Base-by-base conservation (phyloP, 306 rosid species). In the Gleditsia sinensis region DNA sequence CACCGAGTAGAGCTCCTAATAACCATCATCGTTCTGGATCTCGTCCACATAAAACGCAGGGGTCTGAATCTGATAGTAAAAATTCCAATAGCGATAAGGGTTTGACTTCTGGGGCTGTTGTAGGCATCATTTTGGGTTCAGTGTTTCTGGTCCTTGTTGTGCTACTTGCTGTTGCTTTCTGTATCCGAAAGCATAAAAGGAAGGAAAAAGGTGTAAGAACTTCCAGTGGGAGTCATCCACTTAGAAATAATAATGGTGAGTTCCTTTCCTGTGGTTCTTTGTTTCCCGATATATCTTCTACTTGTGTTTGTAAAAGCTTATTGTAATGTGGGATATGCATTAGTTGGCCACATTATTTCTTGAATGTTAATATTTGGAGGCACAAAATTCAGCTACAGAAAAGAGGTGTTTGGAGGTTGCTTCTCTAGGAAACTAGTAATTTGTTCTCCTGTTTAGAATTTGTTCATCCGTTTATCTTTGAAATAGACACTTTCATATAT, bases 91-190 rank as follows among this genome's bases (percentile, higher is more conserved):
- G 86, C 25, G 45, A 82, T 6, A 78, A 81, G 51, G 96, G 96
- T 62, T 82, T 92, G 81, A 6, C 74, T 6, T 74, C 74, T 13
- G 88, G 92, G 76, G 89, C 90, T 55, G 51, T 87, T 21, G 80
- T 88, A n/a, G 97, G 97, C 75, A 90, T 92, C 56, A 59, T 79
- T 76, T 36, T 85, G 80, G 96, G 97, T 74, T 87, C 96, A 57
- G 69, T 82, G 14, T 43, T 78, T 28, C 74, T 74, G 66, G 88
- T 75, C 46, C 79, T 83, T 56, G 40, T 88, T 66, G 45, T 82
- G 77, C 72, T 90, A 50, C 86, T 87, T 43, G 89, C 79, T 64
- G 69, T 95, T 71, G 80, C 72, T 23, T 74, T 90, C 67, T 92
- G 83, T 79, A 46, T 90, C 72, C 83, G 76, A 48, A 95, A 88